Evolutionary conservation across 75 land plant genomes (phyloP), one percentile per base, ranked within the genome.

Genomic region (Selaginella moellendorffii): DNA sequence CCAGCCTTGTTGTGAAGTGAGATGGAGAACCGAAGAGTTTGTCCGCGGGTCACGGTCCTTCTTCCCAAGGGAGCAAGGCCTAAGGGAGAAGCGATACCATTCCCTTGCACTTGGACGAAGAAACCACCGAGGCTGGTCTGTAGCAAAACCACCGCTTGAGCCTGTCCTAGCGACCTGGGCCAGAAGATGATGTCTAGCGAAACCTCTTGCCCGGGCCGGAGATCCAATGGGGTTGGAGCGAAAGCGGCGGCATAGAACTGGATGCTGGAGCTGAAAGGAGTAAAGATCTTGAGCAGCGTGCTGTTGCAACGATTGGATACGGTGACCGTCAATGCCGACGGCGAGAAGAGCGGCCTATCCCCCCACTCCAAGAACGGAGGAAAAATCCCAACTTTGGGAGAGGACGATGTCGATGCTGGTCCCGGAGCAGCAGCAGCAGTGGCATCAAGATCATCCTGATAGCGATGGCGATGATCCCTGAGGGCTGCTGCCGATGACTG

Each of bases 91-190:
- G 71, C 77, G 52, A 81, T 53, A 46, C 76, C 87, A 63, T 63
- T 61, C 0, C 96, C 96, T 63, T 66, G 76, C 17, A 80, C 79
- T 27, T 70, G 81, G 27, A 90, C 66, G 51, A 84, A 28, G 46
- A 86, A 87, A 54, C 85, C 91, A 27, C 92, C 92, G 51, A 52
- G 61, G 54, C 74, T 84, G 64, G 96, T 90, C 62, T 90, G 84
- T 68, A 90, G 65, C 60, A 82, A 59, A 20, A 90, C 27, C 19
- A 81, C 72, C 20, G 82, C 79, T 20, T 76, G 73, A 2, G 80
- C 78, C 26, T 66, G 18, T 51, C 91, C 96, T 58, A 84, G 29
- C 67, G 19, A 51, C 69, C 67, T 72, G 26, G 92, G 96, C 26
- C 83, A 71, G 73, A 79, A 90, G 17, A 87, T 69, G 54, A 90